A percentile compares a stretch with the other conserved stretches of the same genome.
phyloP scores from a whole-genome alignment of 1,284 basidiomycete species.

The Puccinia polysora region DNA sequence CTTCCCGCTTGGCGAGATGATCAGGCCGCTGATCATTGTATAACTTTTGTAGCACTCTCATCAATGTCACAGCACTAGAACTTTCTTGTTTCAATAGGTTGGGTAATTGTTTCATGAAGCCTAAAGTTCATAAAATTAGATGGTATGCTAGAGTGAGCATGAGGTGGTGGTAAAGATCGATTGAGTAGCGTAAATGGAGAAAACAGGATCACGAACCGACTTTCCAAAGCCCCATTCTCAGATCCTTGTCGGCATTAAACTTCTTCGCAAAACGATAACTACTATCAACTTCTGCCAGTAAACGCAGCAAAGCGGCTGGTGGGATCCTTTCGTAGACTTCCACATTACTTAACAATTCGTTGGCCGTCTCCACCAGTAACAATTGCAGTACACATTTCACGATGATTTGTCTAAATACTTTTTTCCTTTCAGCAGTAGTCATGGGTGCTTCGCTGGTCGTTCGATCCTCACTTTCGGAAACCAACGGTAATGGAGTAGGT shows the following conservation, averaged over 20 bases:
- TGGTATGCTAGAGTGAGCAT: no score
- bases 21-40: constrained; percentile 84
- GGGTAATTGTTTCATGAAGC: constrained; percentile 99
- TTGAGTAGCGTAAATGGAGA: neutral
- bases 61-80: constrained; percentile 87
- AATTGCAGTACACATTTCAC: constrained; percentile 99
- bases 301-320: constrained; percentile 79
- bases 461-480: constrained; percentile 43
- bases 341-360: constrained; percentile 86
- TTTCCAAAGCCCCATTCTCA: constrained; percentile 97
- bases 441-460: constrained; percentile 38
- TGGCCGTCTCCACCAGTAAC: constrained; percentile 93
- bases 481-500: constrained; percentile 70
- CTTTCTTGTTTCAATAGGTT: constrained; percentile 98
- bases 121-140: no score
- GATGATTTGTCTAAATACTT: constrained; percentile 97
- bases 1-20: constrained; percentile 71
- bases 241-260: constrained; percentile 98
- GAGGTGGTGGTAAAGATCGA: neutral
- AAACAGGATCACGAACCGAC: constrained; percentile 64
- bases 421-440: constrained; percentile 67
- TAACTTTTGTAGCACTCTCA: constrained; percentile 87
- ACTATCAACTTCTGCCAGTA: constrained; percentile 92
- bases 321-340: constrained; percentile 92
- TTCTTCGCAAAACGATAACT: constrained; percentile 93